Evolutionary conservation across 2,329 filamentous ascomycete genomes (phyloP).

Genomic region (Fusarium pseudocircinatum): DNA sequence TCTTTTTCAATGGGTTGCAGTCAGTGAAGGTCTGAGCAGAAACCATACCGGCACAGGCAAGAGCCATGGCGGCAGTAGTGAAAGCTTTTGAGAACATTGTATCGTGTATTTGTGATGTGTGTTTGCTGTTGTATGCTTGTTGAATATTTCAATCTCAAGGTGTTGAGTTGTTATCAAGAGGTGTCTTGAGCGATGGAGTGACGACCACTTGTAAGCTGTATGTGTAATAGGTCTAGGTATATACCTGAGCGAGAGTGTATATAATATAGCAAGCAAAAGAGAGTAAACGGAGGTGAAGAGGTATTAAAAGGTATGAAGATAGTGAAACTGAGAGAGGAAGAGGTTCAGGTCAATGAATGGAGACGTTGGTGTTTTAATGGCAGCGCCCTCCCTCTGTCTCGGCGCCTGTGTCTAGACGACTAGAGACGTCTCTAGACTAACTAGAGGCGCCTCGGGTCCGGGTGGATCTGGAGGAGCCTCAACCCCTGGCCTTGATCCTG

Average conservation of each 20-base stretch:
- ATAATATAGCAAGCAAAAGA: not conserved
- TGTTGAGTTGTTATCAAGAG: constrained; percentile 20
- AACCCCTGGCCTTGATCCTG: constrained; percentile 39
- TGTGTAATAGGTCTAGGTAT: constrained; percentile 4
- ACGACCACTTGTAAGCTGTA: constrained; percentile 24
- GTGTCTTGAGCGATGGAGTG: constrained; percentile 28
- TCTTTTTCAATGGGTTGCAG: constrained; percentile 65
- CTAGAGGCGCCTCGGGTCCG: constrained; percentile 30
- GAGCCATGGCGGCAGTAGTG: constrained; percentile 56
- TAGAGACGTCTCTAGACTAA: not conserved
- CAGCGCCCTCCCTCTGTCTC: constrained; percentile 5
- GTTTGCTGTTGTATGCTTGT: constrained; percentile 12
- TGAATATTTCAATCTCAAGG: not conserved
- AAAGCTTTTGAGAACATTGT: constrained; percentile 58
- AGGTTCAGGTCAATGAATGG: constrained; percentile 11
- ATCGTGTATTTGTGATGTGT: constrained; percentile 13
- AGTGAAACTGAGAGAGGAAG: constrained; percentile 5
- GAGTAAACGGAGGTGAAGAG: constrained; percentile 9
- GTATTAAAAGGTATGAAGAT: constrained; percentile 33
- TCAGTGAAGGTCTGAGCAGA: constrained; percentile 66
- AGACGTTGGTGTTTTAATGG: constrained; percentile 36
- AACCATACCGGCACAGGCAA: constrained; percentile 60
- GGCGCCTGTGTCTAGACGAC: constrained; percentile 12
- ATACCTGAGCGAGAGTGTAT: constrained; percentile 28
- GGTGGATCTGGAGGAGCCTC: constrained; percentile 33